Base-by-base conservation (phyloP, 495 filamentous ascomycete species). In the Tuber microsphaerosporum region DNA sequence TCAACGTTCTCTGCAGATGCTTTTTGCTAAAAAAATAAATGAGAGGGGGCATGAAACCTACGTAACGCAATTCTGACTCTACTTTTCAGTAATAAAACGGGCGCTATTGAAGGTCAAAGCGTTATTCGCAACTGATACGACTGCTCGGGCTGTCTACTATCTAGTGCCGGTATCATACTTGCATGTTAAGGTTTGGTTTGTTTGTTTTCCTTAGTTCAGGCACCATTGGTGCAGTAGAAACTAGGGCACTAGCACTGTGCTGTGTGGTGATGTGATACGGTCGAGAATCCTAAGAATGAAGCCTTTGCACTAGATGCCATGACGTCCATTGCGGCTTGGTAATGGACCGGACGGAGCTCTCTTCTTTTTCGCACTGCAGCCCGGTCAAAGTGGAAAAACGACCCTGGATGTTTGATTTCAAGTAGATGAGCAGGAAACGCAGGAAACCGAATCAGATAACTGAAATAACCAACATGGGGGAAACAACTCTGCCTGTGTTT, bases 381-480 rank as follows among this genome's bases (percentile, higher is more conserved):
- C 56, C 56, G 56, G 56, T 31, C 56, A 65, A 34, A 31, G 26
- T 65, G 56, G 56, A 65, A 65, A 65, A 65, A 31, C n/a, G n/a
- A 6, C 56, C 26, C 56, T 12, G 56, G 56, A 31, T 65, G 56
- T 65, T 65, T 65, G 56, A 31, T 65, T 26, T 65, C 56, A 68
- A 71, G 39, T 71, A 70, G 72, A 72, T 77, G 73, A 77, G 43
- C 73, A 61, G 56, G 70, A 76, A 70, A 65, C 56, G 74, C 20
- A 73, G 70, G 69, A 69, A 70, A 68, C 76, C 71, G 74, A 70
- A 76, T 78, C 44, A 73, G 61, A 78, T 46, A 78, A 73, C 7
- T 17, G 75, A 26, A 26, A 69, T 69, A 51, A 12, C 70, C 74
- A 75, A 72, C 46, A 72, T 46, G 74, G 70, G 51, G 42, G 56